Evolutionary conservation across 2,329 filamentous ascomycete genomes (phyloP), one percentile per base, ranked within the genome.

Genomic region (Fusarium protoensiforme): DNA sequence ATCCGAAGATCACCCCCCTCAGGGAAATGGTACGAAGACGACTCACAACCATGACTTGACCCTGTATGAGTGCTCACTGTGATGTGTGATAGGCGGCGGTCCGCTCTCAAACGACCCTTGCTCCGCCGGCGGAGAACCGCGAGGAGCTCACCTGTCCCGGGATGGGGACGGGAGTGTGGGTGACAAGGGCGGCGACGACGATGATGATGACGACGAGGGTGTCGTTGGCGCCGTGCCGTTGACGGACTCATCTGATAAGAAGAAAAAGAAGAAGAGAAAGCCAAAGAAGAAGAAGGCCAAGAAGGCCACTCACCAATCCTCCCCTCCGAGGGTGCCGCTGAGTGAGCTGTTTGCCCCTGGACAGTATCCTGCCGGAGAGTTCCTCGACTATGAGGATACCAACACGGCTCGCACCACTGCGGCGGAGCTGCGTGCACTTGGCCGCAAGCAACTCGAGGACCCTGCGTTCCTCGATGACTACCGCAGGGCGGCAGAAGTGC

Each of bases 401-500:
- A 78, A 74, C 62, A 79, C 68, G 2, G 57, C 70, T 27, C 74
- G 78, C 20, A 75, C 72, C 3, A 79, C 77, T 6, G 70, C 68
- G 3, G 68, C 64, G 2, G 81, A 82, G 67, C 2, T 67, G 16
- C 80, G 80, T 16, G 67, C 73, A 27, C 54, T 63, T 5, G 65
- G 64, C 3, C 74, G 75, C 10, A 54, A 67, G 22, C 75, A 80
- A 3, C 61, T 80, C 2, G 78, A 82, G 16, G 79, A 83, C 31
- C 67, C 62, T 9, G 27, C 62, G 89, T 94, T 94, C 83, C 84
- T 96, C 54, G 88, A 88, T 57, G 92, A 96, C 75, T 96, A 95
- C 79, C 91, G 94, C 62, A 89, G 94, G 71, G 93, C 90, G 51
- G 93, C 94, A 8, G 94, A 96, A 80, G 89, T 93, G 6, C 94